phyloP scores from a whole-genome alignment of 106 monocot species.

The Dendrobium nobile region DNA sequence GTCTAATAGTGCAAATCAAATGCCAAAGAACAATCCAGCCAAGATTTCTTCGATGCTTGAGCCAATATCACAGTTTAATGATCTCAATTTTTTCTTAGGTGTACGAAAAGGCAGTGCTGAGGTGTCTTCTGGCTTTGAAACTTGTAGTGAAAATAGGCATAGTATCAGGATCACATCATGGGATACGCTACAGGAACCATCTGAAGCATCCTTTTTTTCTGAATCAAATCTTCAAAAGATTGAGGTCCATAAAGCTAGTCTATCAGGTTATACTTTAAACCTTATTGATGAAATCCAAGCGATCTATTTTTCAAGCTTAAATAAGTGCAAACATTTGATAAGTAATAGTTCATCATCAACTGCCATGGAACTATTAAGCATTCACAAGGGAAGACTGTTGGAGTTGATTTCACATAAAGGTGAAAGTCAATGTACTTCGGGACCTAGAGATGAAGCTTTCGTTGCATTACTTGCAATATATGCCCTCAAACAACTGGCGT shows the following conservation, averaged over 20 bases:
- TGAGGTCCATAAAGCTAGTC: slow-evolving; percentile 37
- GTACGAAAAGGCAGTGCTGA: slow-evolving; percentile 34
- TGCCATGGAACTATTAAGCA: slow-evolving; percentile 20
- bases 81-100: slow-evolving; percentile 63
- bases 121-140: slow-evolving; percentile 8
- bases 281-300: slow-evolving; percentile 37
- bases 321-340: slow-evolving; percentile 32
- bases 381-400: slow-evolving; percentile 42
- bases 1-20: slow-evolving; percentile 5
- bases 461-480: slow-evolving; percentile 33
- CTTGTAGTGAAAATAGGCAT: slow-evolving; percentile 5
- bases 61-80: slow-evolving; percentile 52
- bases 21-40: slow-evolving; percentile 15
- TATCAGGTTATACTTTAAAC: slow-evolving; percentile 33
- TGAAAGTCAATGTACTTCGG: slow-evolving; percentile 11
- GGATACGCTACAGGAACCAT: slow-evolving; percentile 14
- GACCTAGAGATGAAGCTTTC: slow-evolving; percentile 21
- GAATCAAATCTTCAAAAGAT: slow-evolving; percentile 15
- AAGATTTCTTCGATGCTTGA: slow-evolving; percentile 40
- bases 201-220: slow-evolving; percentile 11
- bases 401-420: slow-evolving; percentile 32
- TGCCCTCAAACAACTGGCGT: slow-evolving; percentile 50
- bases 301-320: slow-evolving; percentile 33
- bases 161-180: slow-evolving; percentile 6
- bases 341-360: slow-evolving; percentile 11